phyloP scores from a whole-genome alignment of 441 rosid species.

The Corymbia citriodora region DNA sequence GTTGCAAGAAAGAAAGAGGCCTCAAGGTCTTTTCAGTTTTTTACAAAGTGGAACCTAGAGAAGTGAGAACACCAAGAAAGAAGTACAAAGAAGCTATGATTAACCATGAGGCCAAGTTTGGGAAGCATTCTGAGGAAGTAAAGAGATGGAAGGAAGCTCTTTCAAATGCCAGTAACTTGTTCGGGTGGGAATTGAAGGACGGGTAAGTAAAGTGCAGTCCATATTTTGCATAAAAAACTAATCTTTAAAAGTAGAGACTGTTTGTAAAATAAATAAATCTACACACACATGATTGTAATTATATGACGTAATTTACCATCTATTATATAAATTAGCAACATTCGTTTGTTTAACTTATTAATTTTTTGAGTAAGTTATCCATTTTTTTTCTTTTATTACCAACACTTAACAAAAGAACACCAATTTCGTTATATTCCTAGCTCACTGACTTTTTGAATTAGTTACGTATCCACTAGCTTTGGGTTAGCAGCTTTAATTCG shows the following conservation, averaged over 20 bases:
- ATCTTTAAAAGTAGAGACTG: neutral
- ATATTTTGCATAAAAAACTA: neutral
- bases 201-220: neutral
- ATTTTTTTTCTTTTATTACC: too few relatives aligned
- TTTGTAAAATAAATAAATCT: neutral
- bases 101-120: neutral
- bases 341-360: too few relatives aligned
- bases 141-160: neutral
- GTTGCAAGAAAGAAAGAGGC: rapidly evolving
- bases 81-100: rapidly evolving
- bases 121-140: neutral
- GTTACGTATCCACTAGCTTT: too few relatives aligned
- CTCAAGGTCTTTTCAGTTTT: rapidly evolving
- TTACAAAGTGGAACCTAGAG: neutral
- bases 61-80: neutral
- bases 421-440: too few relatives aligned
- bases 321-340: too few relatives aligned
- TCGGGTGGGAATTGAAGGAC: neutral
- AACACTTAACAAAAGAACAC: too few relatives aligned
- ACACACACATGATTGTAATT: neutral
- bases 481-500: too few relatives aligned
- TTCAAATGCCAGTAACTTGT: rapidly evolving
- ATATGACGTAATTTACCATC: too few relatives aligned
- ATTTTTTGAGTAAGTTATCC: too few relatives aligned
- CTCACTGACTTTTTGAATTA: too few relatives aligned